These are phyloP conservation scores for Amphibolis antarctica DNA, from an alignment of 106 monocot species.

Conservation along the genomic window DNA sequence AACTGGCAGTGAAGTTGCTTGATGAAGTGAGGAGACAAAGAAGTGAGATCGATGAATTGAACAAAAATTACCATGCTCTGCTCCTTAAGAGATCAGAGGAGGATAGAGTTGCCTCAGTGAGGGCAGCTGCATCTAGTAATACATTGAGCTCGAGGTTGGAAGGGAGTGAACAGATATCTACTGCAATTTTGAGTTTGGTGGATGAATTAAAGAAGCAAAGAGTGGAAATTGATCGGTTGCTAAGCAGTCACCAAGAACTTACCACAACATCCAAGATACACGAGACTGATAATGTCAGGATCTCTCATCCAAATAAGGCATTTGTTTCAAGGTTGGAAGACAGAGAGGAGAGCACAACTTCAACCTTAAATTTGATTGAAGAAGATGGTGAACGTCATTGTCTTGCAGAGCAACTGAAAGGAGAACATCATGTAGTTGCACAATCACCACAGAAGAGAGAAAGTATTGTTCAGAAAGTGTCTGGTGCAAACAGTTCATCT, in stretches of 20 bases:
- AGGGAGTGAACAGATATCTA: background rate
- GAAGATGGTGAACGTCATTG: background rate
- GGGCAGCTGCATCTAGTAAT: background rate
- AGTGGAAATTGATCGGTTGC: slow-evolving; percentile 13
- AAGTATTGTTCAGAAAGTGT: slow-evolving; percentile 1
- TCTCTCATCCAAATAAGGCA: background rate
- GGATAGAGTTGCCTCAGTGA: background rate
- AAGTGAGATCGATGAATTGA: slow-evolving; percentile 10
- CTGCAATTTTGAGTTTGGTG: slow-evolving; percentile 6
- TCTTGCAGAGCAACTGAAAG: background rate
- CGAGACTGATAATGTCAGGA: slow-evolving; percentile 13
- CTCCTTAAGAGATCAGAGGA: slow-evolving; percentile 5
- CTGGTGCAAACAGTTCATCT: background rate
- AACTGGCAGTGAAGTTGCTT: slow-evolving; percentile 3
- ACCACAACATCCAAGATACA: slow-evolving; percentile 3
- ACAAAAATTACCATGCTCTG: slow-evolving; percentile 8
- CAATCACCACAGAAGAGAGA: background rate
- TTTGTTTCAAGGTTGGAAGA: slow-evolving; percentile 2
- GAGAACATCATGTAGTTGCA: background rate
- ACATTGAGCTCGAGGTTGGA: background rate
- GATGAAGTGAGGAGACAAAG: slow-evolving; percentile 16
- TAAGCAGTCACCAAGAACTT: slow-evolving; percentile 9
- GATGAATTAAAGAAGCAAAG: slow-evolving; percentile 23
- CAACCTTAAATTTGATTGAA: slow-evolving; percentile 8
- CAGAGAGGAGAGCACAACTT: slow-evolving; percentile 6